Evolutionary conservation across 2,329 filamentous ascomycete genomes (phyloP).

Genomic region (Plenodomus lindquistii): DNA sequence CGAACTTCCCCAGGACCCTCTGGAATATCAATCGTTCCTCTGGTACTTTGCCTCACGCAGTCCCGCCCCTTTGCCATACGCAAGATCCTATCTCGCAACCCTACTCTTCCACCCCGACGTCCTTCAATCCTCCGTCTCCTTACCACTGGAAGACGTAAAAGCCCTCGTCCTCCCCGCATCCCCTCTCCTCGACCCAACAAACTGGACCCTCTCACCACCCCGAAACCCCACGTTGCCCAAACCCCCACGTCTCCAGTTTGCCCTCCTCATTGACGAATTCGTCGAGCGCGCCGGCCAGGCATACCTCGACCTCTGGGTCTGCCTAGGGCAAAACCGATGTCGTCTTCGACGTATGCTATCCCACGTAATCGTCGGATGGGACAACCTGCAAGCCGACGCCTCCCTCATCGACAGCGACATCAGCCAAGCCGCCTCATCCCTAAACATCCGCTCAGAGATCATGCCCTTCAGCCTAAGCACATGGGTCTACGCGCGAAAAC

Average conservation of each 20-base stretch:
- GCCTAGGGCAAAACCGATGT: constrained; percentile 87
- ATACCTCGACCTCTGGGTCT: constrained; percentile 82
- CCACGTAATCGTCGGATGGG: constrained; percentile 82
- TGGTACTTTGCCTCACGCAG: constrained; percentile 75
- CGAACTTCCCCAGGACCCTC: constrained; percentile 30
- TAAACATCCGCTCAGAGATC: constrained; percentile 48
- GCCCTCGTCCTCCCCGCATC: constrained; percentile 74
- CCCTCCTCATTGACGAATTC: constrained; percentile 69
- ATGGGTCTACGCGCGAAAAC: constrained; percentile 89
- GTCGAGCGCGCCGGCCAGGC: constrained; percentile 62
- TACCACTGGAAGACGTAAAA: constrained; percentile 82
- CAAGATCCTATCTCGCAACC: constrained; percentile 77
- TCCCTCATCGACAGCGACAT: constrained; percentile 56
- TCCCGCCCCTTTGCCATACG: constrained; percentile 81
- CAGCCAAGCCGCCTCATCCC: constrained; percentile 39
- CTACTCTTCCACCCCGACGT: constrained; percentile 72
- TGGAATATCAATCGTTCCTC: constrained; percentile 65
- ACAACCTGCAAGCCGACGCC: constrained; percentile 74
- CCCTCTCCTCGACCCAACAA: constrained; percentile 70
- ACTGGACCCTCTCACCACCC: constrained; percentile 71
- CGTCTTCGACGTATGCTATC: constrained; percentile 87
- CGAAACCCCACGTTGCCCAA: constrained; percentile 56
- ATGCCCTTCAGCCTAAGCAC: constrained; percentile 76
- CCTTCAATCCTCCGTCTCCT: constrained; percentile 67
- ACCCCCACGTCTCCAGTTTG: constrained; percentile 74